These are phyloP conservation scores for Chaetomium globosum DNA, from an alignment of 2,329 filamentous ascomycete genomes.

Conservation along the genomic window DNA sequence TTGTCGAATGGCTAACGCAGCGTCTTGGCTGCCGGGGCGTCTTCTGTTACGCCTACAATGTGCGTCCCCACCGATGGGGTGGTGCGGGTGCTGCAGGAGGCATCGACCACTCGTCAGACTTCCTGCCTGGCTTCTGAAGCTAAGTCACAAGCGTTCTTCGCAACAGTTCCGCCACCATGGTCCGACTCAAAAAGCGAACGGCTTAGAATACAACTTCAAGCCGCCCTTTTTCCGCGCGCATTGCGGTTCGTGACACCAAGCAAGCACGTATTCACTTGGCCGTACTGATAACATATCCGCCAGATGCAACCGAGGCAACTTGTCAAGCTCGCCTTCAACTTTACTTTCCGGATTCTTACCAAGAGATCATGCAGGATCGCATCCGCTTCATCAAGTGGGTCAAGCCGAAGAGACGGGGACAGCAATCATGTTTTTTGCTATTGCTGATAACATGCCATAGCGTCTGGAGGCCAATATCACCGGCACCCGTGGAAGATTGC, in stretches of 20 bases:
- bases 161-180: conserved; percentile 20
- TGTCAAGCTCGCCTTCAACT: conserved; percentile 17
- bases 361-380: conserved; percentile 15
- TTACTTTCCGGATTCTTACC: conserved; percentile 20
- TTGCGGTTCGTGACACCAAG: conserved; percentile 19
- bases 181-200: conserved; percentile 3
- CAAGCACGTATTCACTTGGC: background rate
- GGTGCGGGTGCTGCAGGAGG: background rate
- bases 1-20: conserved; percentile 20
- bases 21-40: conserved; percentile 10
- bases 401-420: background rate
- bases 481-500: conserved; percentile 22
- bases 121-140: background rate
- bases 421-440: too few relatives aligned
- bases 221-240: conserved; percentile 26
- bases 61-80: conserved; percentile 5
- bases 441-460: conserved; percentile 8
- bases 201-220: conserved; percentile 15
- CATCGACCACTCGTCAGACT: background rate
- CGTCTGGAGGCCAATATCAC: conserved; percentile 26
- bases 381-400: conserved; percentile 23
- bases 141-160: background rate
- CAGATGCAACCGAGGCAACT: conserved; percentile 21
- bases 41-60: conserved; percentile 25
- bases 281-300: background rate